Evolutionary conservation across 2,329 filamentous ascomycete species (phyloP).

Genomic region (Aspergillaceae sp.): DNA sequence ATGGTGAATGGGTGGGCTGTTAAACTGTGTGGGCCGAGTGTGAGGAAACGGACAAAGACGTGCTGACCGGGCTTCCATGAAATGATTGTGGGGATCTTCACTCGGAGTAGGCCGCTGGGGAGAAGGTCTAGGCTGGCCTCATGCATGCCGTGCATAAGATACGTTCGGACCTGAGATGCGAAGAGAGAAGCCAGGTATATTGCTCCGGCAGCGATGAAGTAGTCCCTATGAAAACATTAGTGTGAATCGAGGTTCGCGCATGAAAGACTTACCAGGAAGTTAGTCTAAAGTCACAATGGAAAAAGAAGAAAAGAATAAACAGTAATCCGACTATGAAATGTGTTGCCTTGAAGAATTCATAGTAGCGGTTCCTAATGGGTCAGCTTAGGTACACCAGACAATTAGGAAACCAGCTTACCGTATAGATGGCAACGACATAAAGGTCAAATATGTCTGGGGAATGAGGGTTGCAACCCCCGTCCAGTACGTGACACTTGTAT

Average conservation of each 20-base stretch:
- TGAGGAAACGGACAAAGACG: constrained; percentile 45
- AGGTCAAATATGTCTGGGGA: constrained; percentile 47
- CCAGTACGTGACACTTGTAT: constrained; percentile 43
- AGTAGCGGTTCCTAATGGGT: constrained; percentile 41
- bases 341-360: constrained; percentile 54
- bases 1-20: constrained; percentile 50
- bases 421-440: constrained; percentile 45
- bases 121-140: constrained; percentile 37
- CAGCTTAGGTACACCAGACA: background rate
- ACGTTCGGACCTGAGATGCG: constrained; percentile 40
- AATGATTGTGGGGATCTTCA: constrained; percentile 38
- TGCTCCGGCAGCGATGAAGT: constrained; percentile 50
- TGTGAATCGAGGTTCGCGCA: background rate
- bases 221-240: constrained; percentile 39
- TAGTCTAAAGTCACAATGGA: constrained; percentile 50
- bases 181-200: constrained; percentile 44
- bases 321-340: constrained; percentile 46
- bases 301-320: constrained; percentile 53
- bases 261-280: constrained; percentile 41
- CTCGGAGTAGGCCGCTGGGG: constrained; percentile 34
- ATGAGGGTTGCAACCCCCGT: constrained; percentile 49
- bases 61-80: constrained; percentile 48
- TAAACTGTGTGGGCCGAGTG: constrained; percentile 34
- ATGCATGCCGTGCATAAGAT: constrained; percentile 43
- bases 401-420: constrained; percentile 29